Evolutionary conservation across 2,329 filamentous ascomycete species (phyloP), one percentile per base, ranked within the genome.

Genomic region (Exophiala xenobiotica): DNA sequence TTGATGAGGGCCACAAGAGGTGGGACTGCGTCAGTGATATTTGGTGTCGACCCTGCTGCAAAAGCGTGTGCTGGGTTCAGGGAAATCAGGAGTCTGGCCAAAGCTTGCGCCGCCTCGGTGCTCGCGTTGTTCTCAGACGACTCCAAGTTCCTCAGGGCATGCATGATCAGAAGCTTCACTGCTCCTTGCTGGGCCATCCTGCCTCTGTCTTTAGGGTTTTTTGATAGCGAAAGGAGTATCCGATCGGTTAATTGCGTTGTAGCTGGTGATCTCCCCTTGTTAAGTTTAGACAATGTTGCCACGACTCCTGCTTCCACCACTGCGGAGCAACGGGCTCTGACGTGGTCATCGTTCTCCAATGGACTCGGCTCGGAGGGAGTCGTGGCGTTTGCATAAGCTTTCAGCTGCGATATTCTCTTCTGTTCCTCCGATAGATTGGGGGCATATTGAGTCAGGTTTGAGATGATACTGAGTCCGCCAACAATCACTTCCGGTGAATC

Each of bases 111-210:
- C 9, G 88, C 84, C 35, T 78, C 81, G 19, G 43, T 41, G 56
- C 75, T 78, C 55, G 64, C 70, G 53, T 46, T 46, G 39, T 29
- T 51, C 20, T 57, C 47, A 14, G 49, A 37, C 26, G 55, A 48
- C 16, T 60, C 53, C 14, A 56, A 43, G 29, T 46, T 53, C 35
- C 33, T 51, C 20, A 68, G 54, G 78, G 83, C 84, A 48, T 85
- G 80, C 11, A 85, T 80, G 20, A 97, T 79, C 18, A 97, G 78
- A 1, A 96, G 79, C 62, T 87, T 93, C 14, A 96, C 81, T 1
- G 88, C 90, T n/a, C 93, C 93, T 75, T 97, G 91, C 65, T 97
- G 93, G 2, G 90, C 88, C 58, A 99, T 83, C 42, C 82, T 78
- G 0, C 90, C 88, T 8, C 93, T 83, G 50, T 90, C 78, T 49